Evolutionary conservation across 2,329 filamentous ascomycete species (phyloP), one percentile per base, ranked within the genome.

Genomic region (Mycosphaerelloides madeirae): DNA sequence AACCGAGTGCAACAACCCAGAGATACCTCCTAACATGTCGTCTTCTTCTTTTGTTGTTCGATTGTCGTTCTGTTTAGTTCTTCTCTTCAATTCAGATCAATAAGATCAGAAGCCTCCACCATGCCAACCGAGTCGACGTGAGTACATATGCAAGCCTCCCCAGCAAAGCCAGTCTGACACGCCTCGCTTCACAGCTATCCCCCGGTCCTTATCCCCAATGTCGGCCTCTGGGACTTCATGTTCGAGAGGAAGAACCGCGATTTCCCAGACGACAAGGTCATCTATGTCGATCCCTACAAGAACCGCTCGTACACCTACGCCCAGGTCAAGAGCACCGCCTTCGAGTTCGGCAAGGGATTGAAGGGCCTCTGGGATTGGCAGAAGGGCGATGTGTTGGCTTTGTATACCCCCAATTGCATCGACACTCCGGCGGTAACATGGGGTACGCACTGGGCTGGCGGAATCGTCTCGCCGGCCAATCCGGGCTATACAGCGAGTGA

Each of bases 331-430:
- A 71, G 72, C 48, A 73, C 79, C 11, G 84, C 87, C 1, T 67
- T 81, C 31, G 77, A 81, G n/a, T 93, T 95, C 55, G 90, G 87
- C 40, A 80, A 83, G 51, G 90, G 87, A 1, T 75, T 96, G 20
- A 83, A 82, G 61, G 78, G 84, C 14, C 67, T 75, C 15, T 91
- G 83, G 77, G 76, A 81, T 34, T 95, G 88, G 84, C 75, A 81
- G 56, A 89, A 85, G 62, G 85, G 86, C 59, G 87, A 95, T 61
- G 85, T 93, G 2, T 74, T 96, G 15, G 84, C 78, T 9, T 73
- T 95, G 39, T 95, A 84, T 72, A 83, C 87, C 2, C 86, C 89
- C 15, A 96, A 96, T 64, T 82, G 78, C 65, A 84, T 95, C 61
- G 90, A 96, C 65, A 88, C 85, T 1, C 83, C 87, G 0, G 73